phyloP scores from a whole-genome alignment of 352 stramenopile species.

The Pythium brachiatum region DNA sequence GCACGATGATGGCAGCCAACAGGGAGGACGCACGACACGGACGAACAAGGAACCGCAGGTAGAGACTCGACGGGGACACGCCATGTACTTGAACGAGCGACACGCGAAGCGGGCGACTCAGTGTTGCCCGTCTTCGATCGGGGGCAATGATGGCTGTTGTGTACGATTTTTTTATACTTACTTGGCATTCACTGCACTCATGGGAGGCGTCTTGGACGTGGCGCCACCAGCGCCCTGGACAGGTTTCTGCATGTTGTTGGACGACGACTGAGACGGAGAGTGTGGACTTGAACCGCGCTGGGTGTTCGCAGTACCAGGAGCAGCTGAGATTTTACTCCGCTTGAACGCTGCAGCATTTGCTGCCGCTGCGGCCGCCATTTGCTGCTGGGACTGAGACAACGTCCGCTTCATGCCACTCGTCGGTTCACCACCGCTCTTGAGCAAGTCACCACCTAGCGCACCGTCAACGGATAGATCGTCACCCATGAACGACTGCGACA shows the following conservation, averaged over 20 bases:
- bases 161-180: constrained; percentile 39
- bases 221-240: constrained; percentile 61
- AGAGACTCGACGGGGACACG: neutral
- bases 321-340: constrained; percentile 64
- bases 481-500: constrained; percentile 67
- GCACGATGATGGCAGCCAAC: neutral
- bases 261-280: constrained; percentile 43
- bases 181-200: constrained; percentile 89
- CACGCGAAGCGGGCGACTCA: neutral
- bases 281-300: constrained; percentile 40
- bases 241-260: constrained; percentile 68
- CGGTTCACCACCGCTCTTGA: constrained; percentile 39
- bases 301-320: constrained; percentile 16
- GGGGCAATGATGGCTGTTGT: constrained; percentile 26
- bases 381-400: constrained; percentile 76
- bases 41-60: constrained; percentile 6
- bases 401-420: constrained; percentile 60
- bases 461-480: constrained; percentile 45
- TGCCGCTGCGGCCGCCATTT: constrained; percentile 58
- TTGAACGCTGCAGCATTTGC: constrained; percentile 82
- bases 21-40: neutral
- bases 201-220: constrained; percentile 76
- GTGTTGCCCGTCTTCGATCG: constrained; percentile 20
- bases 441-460: constrained; percentile 27
- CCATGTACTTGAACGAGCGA: neutral